These are phyloP conservation scores for Fagopyrum homotropicum DNA, from an alignment of 148 eudicot genomes.

Conservation along the genomic window DNA sequence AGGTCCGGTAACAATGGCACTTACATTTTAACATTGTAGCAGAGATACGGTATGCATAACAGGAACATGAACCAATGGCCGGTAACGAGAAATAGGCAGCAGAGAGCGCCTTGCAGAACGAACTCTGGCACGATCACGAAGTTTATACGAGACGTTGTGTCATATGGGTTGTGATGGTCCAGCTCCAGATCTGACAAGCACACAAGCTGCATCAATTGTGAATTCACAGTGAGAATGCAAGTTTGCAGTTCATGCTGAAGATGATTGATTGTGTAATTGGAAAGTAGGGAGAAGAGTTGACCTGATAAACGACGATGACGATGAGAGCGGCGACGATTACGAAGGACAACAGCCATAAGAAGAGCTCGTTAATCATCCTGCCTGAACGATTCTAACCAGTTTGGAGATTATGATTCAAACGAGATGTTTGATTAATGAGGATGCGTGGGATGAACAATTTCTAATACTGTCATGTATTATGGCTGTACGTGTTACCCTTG, in stretches of 20 bases:
- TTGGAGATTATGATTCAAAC: not conserved
- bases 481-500: too few relatives aligned
- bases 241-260: not conserved
- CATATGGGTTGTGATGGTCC: constrained; percentile 86
- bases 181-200: constrained; percentile 91
- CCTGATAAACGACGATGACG: constrained; percentile 65
- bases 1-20: constrained; percentile 16
- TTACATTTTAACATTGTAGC: constrained; percentile 82
- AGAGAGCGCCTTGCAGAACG: constrained; percentile 56
- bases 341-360: constrained; percentile 78
- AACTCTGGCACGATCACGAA: constrained; percentile 63
- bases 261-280: not conserved
- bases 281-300: constrained; percentile 10
- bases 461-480: too few relatives aligned
- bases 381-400: not conserved
- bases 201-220: constrained; percentile 58
- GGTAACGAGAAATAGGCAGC: constrained; percentile 51
- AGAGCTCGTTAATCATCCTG: constrained; percentile 44
- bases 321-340: constrained; percentile 58
- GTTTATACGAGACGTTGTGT: constrained; percentile 78
- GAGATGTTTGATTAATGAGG: too few relatives aligned
- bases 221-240: not conserved
- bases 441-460: too few relatives aligned
- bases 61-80: constrained; percentile 92
- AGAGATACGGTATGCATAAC: constrained; percentile 59